Evolutionary conservation across 805 yeast genomes (phyloP).

Genomic region (Spathaspora hagerdaliae): DNA sequence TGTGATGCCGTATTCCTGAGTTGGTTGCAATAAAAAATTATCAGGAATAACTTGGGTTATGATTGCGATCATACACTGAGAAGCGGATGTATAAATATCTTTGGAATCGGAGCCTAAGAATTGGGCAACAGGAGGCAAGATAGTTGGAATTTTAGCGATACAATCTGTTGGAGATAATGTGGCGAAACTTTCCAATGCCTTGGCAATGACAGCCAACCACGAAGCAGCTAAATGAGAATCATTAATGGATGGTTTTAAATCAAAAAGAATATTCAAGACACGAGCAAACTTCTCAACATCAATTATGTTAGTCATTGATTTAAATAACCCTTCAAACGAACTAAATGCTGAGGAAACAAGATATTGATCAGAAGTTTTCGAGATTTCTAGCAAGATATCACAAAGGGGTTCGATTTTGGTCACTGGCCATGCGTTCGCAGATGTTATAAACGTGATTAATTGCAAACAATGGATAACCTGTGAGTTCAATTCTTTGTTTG

Average conservation of each 20-base stretch:
- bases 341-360: constrained; percentile 77
- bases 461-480: constrained; percentile 73
- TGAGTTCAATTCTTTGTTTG: constrained; percentile 50
- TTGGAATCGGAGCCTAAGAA: constrained; percentile 65
- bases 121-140: constrained; percentile 46
- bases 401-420: constrained; percentile 66
- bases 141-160: constrained; percentile 50
- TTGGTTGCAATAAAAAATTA: constrained; percentile 51
- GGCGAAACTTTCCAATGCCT: constrained; percentile 51
- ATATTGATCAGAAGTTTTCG: constrained; percentile 80
- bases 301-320: constrained; percentile 55
- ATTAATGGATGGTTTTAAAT: constrained; percentile 74
- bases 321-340: constrained; percentile 78
- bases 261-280: constrained; percentile 68
- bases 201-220: constrained; percentile 93
- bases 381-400: constrained; percentile 68
- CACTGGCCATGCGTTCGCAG: constrained; percentile 81
- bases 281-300: constrained; percentile 61
- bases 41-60: constrained; percentile 66
- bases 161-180: constrained; percentile 39
- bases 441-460: constrained; percentile 64
- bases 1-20: constrained; percentile 34
- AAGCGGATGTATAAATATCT: constrained; percentile 68
- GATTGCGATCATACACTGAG: constrained; percentile 83
- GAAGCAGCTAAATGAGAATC: constrained; percentile 87